Evolutionary conservation across 1,139 yeast genomes (phyloP), one percentile per base, ranked within the genome.

Genomic region (Pichia sp.): DNA sequence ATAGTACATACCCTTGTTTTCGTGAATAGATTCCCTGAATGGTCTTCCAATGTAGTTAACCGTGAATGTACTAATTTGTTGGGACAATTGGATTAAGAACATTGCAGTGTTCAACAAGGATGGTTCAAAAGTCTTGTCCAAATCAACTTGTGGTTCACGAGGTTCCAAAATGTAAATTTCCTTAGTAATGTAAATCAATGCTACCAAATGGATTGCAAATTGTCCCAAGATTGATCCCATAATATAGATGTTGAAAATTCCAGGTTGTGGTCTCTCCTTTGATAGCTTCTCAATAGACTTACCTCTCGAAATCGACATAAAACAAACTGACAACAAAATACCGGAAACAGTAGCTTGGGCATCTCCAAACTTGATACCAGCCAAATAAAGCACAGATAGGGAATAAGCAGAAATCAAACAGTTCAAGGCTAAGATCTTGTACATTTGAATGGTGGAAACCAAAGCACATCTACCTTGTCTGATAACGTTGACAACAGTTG

Each of bases 391-490:
- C 26, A 91, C 96, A 33, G 96, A 84, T 52, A 91, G 71, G 4
- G 97, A 87, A 60, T 91, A 91, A 22, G 99, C 98, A 47, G 95
- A 82, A 64, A 91, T 87, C 67, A 91, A 73, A 73, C 98, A 93
- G 62, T 91, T 91, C 65, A 91, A 72, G 0, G 99, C 98, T 58
- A 91, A 69, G 53, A 91, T 91, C 69, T 91, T 91, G 72, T 93
- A 93, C 98, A 91, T 93, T 65, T 91, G 98, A 55, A 91, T 88
- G 16, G 98, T 91, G 13, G 96, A 87, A 39, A 93, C 96, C 52
- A 91, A 70, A 10, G 99, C 96, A 69, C 96, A 86, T 65, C 99
- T 87, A 50, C 99, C 99, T 70, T 93, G 97, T 64, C 99, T 88
- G 51, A 91, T 75, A 48, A 91, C 85, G 55, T 87, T 81, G 37